Conservation (phyloP, 2,329 filamentous ascomycete genomes). For the Scedosporium aurantiacum region DNA sequence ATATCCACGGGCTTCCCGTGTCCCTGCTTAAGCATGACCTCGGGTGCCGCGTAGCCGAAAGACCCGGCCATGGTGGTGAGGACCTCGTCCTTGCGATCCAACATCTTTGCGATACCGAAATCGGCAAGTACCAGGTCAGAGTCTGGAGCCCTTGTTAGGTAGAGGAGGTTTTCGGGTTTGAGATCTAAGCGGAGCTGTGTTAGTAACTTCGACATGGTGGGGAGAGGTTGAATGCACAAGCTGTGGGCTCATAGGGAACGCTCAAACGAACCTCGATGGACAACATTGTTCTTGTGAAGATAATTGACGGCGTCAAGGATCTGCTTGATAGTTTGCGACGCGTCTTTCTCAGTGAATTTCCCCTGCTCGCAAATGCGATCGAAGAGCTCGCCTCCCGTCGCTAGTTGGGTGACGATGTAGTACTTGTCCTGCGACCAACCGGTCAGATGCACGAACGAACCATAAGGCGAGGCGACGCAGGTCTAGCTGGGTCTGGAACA, state of each 20-base stretch:
- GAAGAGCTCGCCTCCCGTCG: slow-evolving; percentile 91
- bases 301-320: slow-evolving; percentile 88
- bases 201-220: not conserved
- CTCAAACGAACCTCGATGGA: slow-evolving; percentile 65
- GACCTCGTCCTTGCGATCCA: slow-evolving; percentile 81
- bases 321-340: slow-evolving; percentile 88
- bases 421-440: slow-evolving; percentile 70
- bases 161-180: slow-evolving; percentile 95
- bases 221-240: not conserved
- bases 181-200: slow-evolving; percentile 52
- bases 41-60: slow-evolving; percentile 93
- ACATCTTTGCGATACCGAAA: slow-evolving; percentile 97
- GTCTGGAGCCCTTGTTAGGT: slow-evolving; percentile 64
- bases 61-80: slow-evolving; percentile 98
- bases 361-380: slow-evolving; percentile 97
- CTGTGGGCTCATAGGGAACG: not conserved
- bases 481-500: not conserved
- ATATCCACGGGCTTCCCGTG: slow-evolving; percentile 98
- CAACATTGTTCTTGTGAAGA: slow-evolving; percentile 86
- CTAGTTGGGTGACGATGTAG: slow-evolving; percentile 95
- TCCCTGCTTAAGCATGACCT: slow-evolving; percentile 95
- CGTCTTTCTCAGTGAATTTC: slow-evolving; percentile 97
- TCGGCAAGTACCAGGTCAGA: slow-evolving; percentile 90
- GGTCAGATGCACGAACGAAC: not conserved
- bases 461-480: not conserved